Evolutionary conservation across 169 alveolate genomes (phyloP), one percentile per base, ranked within the genome.

Genomic region (Eimeria tenella): DNA sequence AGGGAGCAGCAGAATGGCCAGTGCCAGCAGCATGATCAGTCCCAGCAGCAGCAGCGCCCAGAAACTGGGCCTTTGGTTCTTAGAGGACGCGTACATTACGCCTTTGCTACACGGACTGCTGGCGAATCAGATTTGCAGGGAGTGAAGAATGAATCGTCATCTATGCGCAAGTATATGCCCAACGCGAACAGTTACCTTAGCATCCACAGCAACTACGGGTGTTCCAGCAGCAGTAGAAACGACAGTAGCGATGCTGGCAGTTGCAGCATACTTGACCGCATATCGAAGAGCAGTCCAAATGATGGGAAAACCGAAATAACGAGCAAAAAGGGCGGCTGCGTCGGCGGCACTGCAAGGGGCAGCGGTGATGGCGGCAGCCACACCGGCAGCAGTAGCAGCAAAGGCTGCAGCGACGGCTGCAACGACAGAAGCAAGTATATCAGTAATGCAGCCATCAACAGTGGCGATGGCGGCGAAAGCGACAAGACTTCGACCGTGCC

Each of bases 81-180:
- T 3, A 55, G n/a, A 17, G 87, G 87, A 1, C 87, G 87, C 55
- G 63, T 79, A 49, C 68, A 52, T 21, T 79, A 79, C 87, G 10
- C 87, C 21, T 79, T 79, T 79, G 87, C 87, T 60, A 79, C 87
- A 7, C 87, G 87, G 68, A 79, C 71, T 53, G 71, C 19, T 10
- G 87, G 25, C 2, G 70, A 60, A 10, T 55, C 52, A 56, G 68
- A 50, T n/a, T 49, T 4, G 21, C 71, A 53, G 68, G 52, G 68
- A 50, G 21, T 53, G 68, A 7, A 23, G 4, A 55, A 49, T 19
- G 87, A 4, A n/a, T 65, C 21, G 71, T 19, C 71, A 19, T 31
- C 15, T 17, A 79, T 10, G 52, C n/a, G 19, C 71, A 1, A 79
- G 10, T 15, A 65, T 65, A 79, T 60, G 25, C 17, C 71, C 62